phyloP scores from a whole-genome alignment of 306 rosid species.

The Castanopsis chinensis region DNA sequence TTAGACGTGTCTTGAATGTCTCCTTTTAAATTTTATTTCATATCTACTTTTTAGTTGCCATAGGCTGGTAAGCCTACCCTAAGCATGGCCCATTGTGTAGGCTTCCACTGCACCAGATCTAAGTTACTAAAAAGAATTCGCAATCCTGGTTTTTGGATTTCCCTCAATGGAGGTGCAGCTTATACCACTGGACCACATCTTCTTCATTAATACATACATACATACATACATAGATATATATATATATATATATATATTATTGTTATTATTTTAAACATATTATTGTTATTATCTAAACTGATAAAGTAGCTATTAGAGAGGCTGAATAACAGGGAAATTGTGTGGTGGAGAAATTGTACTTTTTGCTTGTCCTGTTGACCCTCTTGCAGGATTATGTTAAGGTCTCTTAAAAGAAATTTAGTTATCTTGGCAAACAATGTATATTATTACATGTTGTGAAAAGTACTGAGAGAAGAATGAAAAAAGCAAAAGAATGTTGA shows the following conservation, averaged over 20 bases:
- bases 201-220: background rate
- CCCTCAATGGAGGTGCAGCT: background rate
- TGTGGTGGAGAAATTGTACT: background rate
- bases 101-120: background rate
- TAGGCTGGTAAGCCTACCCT: background rate
- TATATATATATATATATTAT: background rate
- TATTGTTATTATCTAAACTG: no score
- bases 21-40: slow-evolving; percentile 6
- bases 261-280: background rate
- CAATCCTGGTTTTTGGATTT: background rate
- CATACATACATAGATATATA: no score
- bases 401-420: no score
- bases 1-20: slow-evolving; percentile 24
- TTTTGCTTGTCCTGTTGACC: background rate
- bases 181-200: background rate
- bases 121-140: slow-evolving; percentile 2
- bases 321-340: background rate
- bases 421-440: background rate
- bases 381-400: background rate
- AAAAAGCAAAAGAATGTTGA: background rate
- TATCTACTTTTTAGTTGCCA: background rate
- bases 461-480: background rate
- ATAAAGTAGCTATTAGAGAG: background rate
- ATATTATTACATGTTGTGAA: background rate
- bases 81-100: background rate